These are phyloP conservation scores for Passalora sequoiae DNA, from an alignment of 2,329 filamentous ascomycete species.

Conservation along the genomic window DNA sequence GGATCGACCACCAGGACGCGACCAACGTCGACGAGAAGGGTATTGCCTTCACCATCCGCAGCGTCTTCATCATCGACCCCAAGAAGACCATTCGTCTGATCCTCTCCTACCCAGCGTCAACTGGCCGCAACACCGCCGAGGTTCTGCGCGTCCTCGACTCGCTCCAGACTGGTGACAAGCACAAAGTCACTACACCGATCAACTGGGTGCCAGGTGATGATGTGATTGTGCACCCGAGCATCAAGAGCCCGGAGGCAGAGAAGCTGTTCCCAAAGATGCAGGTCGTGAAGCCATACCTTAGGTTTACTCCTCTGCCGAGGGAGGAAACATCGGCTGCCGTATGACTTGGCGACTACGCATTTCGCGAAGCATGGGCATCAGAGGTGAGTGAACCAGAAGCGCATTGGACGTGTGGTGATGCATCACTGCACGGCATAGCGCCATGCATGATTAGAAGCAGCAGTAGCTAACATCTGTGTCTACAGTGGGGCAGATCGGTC, in stretches of 20 bases:
- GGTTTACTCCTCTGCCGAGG: slow-evolving; percentile 56
- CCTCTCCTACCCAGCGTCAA: slow-evolving; percentile 58
- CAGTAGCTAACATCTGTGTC: no score
- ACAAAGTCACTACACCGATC: slow-evolving; percentile 57
- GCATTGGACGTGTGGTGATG: no score
- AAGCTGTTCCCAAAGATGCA: slow-evolving; percentile 56
- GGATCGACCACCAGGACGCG: slow-evolving; percentile 50
- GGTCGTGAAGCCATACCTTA: slow-evolving; percentile 59
- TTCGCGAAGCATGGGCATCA: slow-evolving; percentile 22
- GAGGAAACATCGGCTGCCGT: slow-evolving; percentile 51
- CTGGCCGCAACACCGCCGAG: slow-evolving; percentile 52
- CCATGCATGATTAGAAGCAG: no score
- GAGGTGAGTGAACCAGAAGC: slow-evolving; percentile 23
- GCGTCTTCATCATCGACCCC: slow-evolving; percentile 61
- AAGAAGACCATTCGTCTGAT: slow-evolving; percentile 59
- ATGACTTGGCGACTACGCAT: slow-evolving; percentile 17
- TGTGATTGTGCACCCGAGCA: slow-evolving; percentile 56
- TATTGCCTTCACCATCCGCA: slow-evolving; percentile 59
- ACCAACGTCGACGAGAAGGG: slow-evolving; percentile 56
- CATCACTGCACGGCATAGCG: no score
- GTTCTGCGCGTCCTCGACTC: slow-evolving; percentile 50
- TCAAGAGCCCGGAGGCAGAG: slow-evolving; percentile 56
- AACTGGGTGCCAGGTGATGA: slow-evolving; percentile 57
- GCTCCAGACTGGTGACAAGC: slow-evolving; percentile 55
- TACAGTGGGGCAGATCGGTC: neutral